Conservation (phyloP, 1,284 basidiomycete genomes). For the Ganoderma leucocontextum region DNA sequence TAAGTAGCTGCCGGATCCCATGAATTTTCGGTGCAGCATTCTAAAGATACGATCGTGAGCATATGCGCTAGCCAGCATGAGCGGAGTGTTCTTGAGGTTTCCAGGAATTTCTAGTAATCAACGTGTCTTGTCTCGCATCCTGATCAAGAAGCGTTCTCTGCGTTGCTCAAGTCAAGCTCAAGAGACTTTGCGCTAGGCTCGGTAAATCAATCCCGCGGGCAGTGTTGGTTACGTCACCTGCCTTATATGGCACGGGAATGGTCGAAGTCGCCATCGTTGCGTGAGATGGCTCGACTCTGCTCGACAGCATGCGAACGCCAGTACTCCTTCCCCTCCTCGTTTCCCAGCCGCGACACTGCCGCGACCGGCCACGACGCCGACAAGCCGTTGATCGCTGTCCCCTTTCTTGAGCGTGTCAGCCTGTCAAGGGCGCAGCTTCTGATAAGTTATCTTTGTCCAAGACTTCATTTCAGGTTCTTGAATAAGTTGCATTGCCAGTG, state of each 20-base stretch:
- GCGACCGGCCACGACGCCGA: neutral
- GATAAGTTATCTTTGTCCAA: neutral
- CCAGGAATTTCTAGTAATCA: neutral
- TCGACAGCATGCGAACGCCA: no score
- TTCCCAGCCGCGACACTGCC: neutral
- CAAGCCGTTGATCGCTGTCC: neutral
- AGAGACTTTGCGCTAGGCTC: neutral
- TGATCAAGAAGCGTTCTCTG: neutral
- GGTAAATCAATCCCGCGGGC: neutral
- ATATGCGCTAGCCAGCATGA: neutral
- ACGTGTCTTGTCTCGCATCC: neutral
- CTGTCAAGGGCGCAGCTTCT: neutral
- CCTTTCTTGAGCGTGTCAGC: constrained; percentile 2
- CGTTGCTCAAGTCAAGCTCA: no score
- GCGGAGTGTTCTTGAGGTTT: neutral
- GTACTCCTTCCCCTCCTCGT: neutral
- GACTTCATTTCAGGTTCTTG: neutral
- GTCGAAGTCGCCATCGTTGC: constrained; percentile 27
- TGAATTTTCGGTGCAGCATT: neutral
- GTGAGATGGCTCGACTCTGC: constrained; percentile 25
- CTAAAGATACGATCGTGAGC: neutral
- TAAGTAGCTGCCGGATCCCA: neutral
- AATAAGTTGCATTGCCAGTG: neutral
- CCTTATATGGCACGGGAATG: neutral
- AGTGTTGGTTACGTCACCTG: neutral